Percentiles rank a stretch among this genome's conserved stretches.
Evolutionary conservation across 306 rosid genomes (phyloP).

Genomic region (Ormosia emarginata): DNA sequence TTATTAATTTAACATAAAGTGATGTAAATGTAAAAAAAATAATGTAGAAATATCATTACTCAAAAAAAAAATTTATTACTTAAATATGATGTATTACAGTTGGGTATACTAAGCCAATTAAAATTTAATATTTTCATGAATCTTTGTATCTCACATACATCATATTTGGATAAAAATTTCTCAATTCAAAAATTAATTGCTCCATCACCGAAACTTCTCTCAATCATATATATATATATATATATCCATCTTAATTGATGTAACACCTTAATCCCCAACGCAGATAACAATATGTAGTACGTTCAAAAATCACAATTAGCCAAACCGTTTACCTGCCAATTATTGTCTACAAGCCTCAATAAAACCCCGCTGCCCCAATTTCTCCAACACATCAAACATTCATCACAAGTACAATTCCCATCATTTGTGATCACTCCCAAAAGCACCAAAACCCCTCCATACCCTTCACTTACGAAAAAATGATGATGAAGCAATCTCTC

Average conservation of each 20-base stretch:
- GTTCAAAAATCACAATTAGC: conserved; percentile 26
- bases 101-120: no score
- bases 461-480: background rate
- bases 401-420: background rate
- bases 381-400: conserved; percentile 17
- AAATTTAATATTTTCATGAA: no score
- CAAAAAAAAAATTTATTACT: no score
- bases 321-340: conserved; percentile 24
- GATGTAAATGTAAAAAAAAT: no score
- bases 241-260: conserved; percentile 24
- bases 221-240: background rate
- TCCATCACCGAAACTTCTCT: conserved; percentile 24
- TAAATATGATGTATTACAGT: no score
- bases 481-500: conserved; percentile 18
- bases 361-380: conserved; percentile 3
- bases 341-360: conserved; percentile 12
- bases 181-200: conserved; percentile 30
- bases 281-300: background rate
- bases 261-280: conserved; percentile 27
- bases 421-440: background rate
- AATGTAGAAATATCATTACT: no score
- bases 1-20: no score
- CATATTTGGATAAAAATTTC: no score
- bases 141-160: no score
- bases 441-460: background rate